A percentile compares a stretch with the other conserved stretches of the same genome.
Evolutionary conservation across 2,329 filamentous ascomycete genomes (phyloP).

Genomic region (Aspergillus fijiensis): DNA sequence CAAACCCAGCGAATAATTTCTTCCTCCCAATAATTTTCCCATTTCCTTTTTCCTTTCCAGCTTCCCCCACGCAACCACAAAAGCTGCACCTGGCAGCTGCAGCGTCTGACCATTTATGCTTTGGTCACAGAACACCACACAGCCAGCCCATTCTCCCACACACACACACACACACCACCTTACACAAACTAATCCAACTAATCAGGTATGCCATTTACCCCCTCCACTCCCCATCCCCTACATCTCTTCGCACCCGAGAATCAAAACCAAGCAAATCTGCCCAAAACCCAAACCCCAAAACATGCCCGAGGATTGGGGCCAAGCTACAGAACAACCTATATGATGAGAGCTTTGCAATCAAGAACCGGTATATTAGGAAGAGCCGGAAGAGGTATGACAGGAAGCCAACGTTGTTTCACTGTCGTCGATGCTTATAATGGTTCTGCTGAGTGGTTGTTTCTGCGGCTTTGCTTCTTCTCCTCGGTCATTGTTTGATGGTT

Average conservation of each 20-base stretch:
- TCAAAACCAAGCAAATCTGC: background rate
- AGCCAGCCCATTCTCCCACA: background rate
- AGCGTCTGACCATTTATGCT: background rate
- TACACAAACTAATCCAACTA: background rate
- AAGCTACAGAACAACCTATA: slow-evolving; percentile 25
- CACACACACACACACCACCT: background rate
- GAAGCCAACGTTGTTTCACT: slow-evolving; percentile 25
- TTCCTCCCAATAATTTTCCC: slow-evolving; percentile 6
- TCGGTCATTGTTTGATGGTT: slow-evolving; percentile 2
- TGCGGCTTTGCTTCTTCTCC: background rate
- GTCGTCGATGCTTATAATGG: slow-evolving; percentile 51
- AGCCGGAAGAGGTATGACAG: slow-evolving; percentile 50
- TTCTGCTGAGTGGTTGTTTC: slow-evolving; percentile 41
- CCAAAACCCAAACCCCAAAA: background rate
- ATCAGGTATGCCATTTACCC: slow-evolving; percentile 6
- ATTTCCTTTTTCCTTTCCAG: background rate
- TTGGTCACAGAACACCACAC: background rate
- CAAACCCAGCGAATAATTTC: background rate
- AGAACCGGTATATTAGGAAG: slow-evolving; percentile 49
- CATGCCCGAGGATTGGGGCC: background rate
- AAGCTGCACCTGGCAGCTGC: background rate
- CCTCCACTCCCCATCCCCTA: too few relatives aligned
- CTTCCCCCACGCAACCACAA: background rate
- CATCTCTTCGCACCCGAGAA: background rate
- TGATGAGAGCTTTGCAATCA: slow-evolving; percentile 44